Evolutionary conservation across 495 filamentous ascomycete species (phyloP), one percentile per base, ranked within the genome.

Genomic region (Coniosporium apollinis): DNA sequence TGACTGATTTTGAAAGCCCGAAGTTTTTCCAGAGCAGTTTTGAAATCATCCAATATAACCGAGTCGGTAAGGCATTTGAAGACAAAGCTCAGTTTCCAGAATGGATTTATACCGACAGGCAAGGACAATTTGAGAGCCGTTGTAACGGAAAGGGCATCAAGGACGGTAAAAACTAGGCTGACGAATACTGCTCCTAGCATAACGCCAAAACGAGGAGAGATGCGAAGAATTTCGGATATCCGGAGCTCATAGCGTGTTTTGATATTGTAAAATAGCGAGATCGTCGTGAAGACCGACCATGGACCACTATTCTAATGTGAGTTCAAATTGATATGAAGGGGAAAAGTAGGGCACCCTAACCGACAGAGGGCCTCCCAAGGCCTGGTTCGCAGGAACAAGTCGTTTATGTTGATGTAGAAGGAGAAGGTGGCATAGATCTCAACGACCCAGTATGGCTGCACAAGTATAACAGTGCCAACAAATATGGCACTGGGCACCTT

Each of bases 11-110:
- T 49, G 36, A 44, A 47, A 6, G 43, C 43, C 14, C 46, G 19
- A 18, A 56, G 43, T 11, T 45, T 34, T 20, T 67, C 65, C 14
- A 70, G 57, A 0, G 63, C 66, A 3, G 60, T 68, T 45, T 69
- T 70, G 62, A 71, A 71, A 34, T 71, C 67, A 34, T 71, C 67
- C 1, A 71, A 58, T 29, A 71, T 60, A 19, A 70, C 55, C 6
- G 60, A 60, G 43, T 71, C 67, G 35, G 63, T 66, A 20, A 69
- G 59, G 32, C 64, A 68, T 46, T 70, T 71, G 56, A 71, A 70
- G 13, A 71, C 60, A 37, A 69, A 65, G 8, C 56, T 57, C 8
- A 71, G 47, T 39, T 62, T 60, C 57, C 57, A 60, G 46, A 56
- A 60, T 0, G 57, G 57, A 34, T 60, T 60, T 16, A 60, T 54